Conservation (phyloP, 495 filamentous ascomycete genomes). For the Diplogelasinospora grovesii region DNA sequence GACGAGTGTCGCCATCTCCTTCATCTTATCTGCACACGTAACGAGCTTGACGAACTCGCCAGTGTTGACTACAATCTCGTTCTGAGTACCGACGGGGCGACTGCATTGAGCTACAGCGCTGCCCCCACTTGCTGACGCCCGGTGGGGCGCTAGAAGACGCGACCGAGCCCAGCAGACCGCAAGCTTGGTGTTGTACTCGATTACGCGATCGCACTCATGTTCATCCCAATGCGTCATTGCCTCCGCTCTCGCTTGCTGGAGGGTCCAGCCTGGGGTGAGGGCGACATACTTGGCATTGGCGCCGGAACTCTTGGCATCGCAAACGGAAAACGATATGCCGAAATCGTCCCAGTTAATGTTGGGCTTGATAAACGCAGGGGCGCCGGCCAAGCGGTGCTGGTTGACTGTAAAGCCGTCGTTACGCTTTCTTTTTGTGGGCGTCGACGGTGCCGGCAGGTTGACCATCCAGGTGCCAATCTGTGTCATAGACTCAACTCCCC, state of each 20-base stretch:
- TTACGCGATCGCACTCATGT: background rate
- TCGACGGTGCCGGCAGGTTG: background rate
- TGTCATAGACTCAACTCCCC: background rate
- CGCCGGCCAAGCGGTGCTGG: constrained; percentile 1
- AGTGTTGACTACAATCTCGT: background rate
- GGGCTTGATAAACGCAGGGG: constrained; percentile 2
- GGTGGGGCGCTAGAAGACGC: background rate
- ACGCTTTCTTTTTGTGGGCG: background rate
- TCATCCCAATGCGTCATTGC: constrained; percentile 2
- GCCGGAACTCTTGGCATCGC: background rate
- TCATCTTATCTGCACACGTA: background rate
- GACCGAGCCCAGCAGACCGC: constrained; percentile 1
- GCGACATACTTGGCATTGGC: background rate
- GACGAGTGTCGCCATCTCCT: background rate
- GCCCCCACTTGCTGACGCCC: too few relatives aligned
- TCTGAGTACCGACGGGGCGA: background rate
- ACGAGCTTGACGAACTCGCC: background rate
- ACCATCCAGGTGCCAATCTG: background rate
- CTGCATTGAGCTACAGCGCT: too few relatives aligned
- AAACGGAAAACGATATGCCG: background rate
- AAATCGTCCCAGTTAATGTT: constrained; percentile 4
- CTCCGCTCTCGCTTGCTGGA: background rate
- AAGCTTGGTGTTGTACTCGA: background rate
- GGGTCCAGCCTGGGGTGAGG: constrained; percentile 1
- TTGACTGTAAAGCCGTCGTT: background rate